These are phyloP conservation scores for Licmophora abbreviata DNA, from an alignment of 108 stramenopile genomes.

Conservation along the genomic window DNA sequence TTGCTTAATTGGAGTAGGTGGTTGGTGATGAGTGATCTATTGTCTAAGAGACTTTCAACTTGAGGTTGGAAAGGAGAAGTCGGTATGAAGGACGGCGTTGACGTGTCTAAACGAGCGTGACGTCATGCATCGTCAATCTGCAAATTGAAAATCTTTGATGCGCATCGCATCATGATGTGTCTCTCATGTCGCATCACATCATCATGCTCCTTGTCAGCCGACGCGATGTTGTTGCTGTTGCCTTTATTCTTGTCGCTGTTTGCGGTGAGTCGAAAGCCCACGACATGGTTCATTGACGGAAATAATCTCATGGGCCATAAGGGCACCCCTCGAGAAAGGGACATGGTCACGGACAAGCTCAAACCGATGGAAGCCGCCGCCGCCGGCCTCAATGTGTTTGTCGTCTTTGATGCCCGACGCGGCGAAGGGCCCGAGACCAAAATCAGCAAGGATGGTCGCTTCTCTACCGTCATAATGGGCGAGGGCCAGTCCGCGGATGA, in stretches of 20 bases:
- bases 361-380: constrained; percentile 14
- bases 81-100: too few species aligned
- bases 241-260: not conserved
- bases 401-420: constrained; percentile 34
- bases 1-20: too few species aligned
- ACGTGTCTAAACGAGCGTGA: too few species aligned
- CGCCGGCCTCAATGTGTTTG: constrained; percentile 8
- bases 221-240: not conserved
- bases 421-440: constrained; percentile 9
- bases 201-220: too few species aligned
- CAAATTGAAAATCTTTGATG: too few species aligned
- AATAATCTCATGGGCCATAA: constrained; percentile 37
- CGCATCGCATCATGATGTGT: too few species aligned
- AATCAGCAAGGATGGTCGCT: constrained; percentile 2
- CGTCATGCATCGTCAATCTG: too few species aligned
- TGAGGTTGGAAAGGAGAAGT: too few species aligned
- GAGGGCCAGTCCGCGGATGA: constrained; percentile 25
- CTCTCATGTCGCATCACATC: too few species aligned
- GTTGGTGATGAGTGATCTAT: too few species aligned
- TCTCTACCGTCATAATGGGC: constrained; percentile 14
- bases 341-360: constrained; percentile 22
- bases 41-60: too few species aligned
- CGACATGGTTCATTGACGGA: constrained; percentile 36
- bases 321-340: constrained; percentile 23
- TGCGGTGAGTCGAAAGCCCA: not conserved